Base-by-base conservation (phyloP, 495 filamentous ascomycete genomes). In the Penicillium steckii region DNA sequence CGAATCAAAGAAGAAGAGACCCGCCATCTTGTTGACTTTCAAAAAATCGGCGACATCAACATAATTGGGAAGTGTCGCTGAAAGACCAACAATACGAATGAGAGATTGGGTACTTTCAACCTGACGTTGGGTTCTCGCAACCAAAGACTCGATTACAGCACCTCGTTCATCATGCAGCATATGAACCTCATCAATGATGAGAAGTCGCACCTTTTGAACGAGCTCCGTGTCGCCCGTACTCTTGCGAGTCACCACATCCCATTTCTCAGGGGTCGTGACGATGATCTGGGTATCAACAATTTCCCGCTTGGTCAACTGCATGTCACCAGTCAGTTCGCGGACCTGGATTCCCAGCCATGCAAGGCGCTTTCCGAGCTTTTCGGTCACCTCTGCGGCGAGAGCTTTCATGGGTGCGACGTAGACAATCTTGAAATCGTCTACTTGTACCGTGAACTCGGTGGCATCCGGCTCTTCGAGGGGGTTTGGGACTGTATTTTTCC, bases 141-240 rank as follows among this genome's bases (percentile, higher is more conserved):
- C 94, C 43, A 99, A 74, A 5, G 91, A 96, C 63, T 99, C 94
- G 43, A 99, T 79, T 9, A 99, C 95, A 5, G 94, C 91, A 60
- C 94, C 94, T 61, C 94, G 85, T 64, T 97, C 94, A 65, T 99
- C 94, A 62, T 99, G 94, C 57, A 99, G 85, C 94, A 99, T 99
- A 60, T 99, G 94, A 2, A 99, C 94, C 71, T 99, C 94, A 68
- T 99, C 94, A 62, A 99, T 96, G 56, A 99, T 97, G 44, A 99
- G 80, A 24, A 99, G 74, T 15, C 94, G 83, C 9, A 99, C 94
- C 61, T 99, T 98, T 60, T 97, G 94, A 3, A 97, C 94, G 9
- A 99, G 80, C 64, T 97, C 95, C 5, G 95, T 97, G 64, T 99
- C 94, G 3, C 94, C 94, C 1, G 90, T 96, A 42, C 94, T 93